Evolutionary conservation across 2,329 filamentous ascomycete genomes (phyloP).

Genomic region (Claviceps sp.): DNA sequence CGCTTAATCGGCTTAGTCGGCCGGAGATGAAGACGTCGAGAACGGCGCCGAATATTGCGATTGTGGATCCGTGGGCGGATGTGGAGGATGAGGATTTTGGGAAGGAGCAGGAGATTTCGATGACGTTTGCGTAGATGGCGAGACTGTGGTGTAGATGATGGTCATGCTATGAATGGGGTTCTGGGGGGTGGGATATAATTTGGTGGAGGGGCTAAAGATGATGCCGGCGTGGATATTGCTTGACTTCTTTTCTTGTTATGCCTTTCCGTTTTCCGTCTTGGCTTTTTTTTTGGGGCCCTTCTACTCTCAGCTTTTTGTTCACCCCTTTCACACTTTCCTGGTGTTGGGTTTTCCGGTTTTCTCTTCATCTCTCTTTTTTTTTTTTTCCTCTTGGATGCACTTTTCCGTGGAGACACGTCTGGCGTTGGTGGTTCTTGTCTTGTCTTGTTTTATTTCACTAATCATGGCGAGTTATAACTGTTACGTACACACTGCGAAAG

Average conservation of each 20-base stretch:
- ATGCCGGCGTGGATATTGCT: background rate
- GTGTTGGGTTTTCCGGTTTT: background rate
- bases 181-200: background rate
- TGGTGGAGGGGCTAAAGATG: background rate
- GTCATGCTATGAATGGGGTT: background rate
- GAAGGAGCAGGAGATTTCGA: conserved; percentile 60
- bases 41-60: conserved; percentile 35
- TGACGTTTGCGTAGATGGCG: conserved; percentile 58
- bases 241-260: background rate
- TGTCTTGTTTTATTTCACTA: too few relatives aligned
- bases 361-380: background rate
- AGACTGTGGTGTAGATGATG: background rate
- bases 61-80: conserved; percentile 57
- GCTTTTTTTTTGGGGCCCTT: too few relatives aligned
- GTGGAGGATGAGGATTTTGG: conserved; percentile 56
- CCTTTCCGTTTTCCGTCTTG: background rate
- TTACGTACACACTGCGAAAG: too few relatives aligned
- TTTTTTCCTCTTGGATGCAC: background rate
- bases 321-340: too few relatives aligned
- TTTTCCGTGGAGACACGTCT: too few relatives aligned
- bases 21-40: conserved; percentile 24
- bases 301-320: background rate
- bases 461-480: too few relatives aligned
- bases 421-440: too few relatives aligned
- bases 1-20: conserved; percentile 14